phyloP scores from a whole-genome alignment of 2,329 filamentous ascomycete species.

The Calonectria henricotiae region DNA sequence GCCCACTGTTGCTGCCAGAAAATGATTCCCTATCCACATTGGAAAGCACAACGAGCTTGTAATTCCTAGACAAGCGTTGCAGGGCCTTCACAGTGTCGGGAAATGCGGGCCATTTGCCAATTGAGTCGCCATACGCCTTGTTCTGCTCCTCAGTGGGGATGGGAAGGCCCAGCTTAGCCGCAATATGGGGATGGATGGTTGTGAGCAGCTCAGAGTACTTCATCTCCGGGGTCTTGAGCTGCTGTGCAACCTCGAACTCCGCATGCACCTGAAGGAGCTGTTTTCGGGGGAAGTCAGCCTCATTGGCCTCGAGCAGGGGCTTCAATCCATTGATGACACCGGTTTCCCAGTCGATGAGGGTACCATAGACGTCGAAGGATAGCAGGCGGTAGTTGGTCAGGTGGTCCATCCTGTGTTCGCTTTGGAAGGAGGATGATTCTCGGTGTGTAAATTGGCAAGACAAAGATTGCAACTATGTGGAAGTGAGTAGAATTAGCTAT shows the following conservation, averaged over 20 bases:
- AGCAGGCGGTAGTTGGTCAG: slow-evolving; percentile 62
- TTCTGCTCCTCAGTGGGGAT: slow-evolving; percentile 59
- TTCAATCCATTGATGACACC: slow-evolving; percentile 73
- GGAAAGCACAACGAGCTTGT: slow-evolving; percentile 73
- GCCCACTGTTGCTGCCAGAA: slow-evolving; percentile 60
- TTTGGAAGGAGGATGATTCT: background rate
- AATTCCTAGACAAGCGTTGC: slow-evolving; percentile 65
- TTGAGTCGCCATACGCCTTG: slow-evolving; percentile 67
- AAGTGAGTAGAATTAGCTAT: too few relatives aligned
- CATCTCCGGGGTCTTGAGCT: slow-evolving; percentile 70
- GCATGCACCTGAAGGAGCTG: slow-evolving; percentile 62
- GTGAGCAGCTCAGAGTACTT: slow-evolving; percentile 75
- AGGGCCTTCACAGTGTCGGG: slow-evolving; percentile 73
- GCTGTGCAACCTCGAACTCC: slow-evolving; percentile 67
- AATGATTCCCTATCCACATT: slow-evolving; percentile 74
- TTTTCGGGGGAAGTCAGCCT: slow-evolving; percentile 54
- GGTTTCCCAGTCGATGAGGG: slow-evolving; percentile 84
- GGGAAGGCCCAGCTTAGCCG: slow-evolving; percentile 61
- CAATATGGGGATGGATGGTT: slow-evolving; percentile 64
- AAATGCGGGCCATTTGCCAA: slow-evolving; percentile 74
- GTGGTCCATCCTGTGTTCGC: slow-evolving; percentile 38
- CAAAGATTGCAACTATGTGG: background rate
- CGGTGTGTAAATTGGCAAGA: background rate
- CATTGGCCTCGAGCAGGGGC: slow-evolving; percentile 62
- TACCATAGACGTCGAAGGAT: slow-evolving; percentile 87